Evolutionary conservation across 192 early-diverging fungal genomes (phyloP), one percentile per base, ranked within the genome.

Genomic region (Podochytrium sp.): DNA sequence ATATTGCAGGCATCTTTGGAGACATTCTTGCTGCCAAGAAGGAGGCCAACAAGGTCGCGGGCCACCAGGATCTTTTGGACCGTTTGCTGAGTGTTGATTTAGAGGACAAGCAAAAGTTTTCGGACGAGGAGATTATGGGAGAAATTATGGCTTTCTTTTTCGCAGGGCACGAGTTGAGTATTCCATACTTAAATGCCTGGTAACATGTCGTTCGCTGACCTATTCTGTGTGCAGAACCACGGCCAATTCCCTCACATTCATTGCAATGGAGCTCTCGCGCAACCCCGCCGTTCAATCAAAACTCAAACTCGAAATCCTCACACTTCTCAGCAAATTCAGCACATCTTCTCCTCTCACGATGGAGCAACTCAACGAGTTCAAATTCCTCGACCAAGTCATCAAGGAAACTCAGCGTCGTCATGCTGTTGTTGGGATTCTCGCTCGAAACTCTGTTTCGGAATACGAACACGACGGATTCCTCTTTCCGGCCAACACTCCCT

Each of bases 71-170:
- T 71, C n/a, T 84, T 1, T 63, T 84, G 56, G 80, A 84, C 30
- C 71, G 83, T 2, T 53, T 84, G 3, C 34, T 84, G 37, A 27
- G 18, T 12, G 39, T 37, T 25, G 62, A 75, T 39, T 49, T 34
- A 16, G 35, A 38, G n/a, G 47, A 32, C 4, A 47, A 43, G 2
- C 27, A 41, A 12, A 32, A 61, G 29, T 81, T 82, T 58, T 71
- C 69, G 5, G 59, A 75, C 20, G 68, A 76, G 23, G 83, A 85
- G 62, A 73, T 85, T 34, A 47, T 71, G 37, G 77, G 76, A 47
- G 83, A 85, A 59, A 53, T 83, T 2, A 25, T 73, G 16, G 83
- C 63, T 7, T 79, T 85, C 66, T 80, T 84, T 56, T 25, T 83
- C n/a, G 83, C 83, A 4, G 81, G 81, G 12, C 71, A 74, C 38